Evolutionary conservation across 768 basidiomycete species (phyloP).

Genomic region (Fomitopsis pulvina): DNA sequence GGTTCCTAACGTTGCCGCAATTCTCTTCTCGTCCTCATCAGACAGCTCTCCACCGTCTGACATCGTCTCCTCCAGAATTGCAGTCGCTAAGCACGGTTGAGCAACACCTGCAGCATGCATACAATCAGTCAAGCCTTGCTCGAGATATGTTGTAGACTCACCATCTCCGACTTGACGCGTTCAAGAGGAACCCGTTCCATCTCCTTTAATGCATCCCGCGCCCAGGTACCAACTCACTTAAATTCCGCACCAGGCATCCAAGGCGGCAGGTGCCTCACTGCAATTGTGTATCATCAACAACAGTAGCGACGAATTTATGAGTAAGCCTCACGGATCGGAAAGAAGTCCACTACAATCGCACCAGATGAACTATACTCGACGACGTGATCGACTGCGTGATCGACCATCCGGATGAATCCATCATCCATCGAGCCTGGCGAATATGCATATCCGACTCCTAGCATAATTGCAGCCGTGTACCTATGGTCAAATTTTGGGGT

Average conservation of each 20-base stretch:
- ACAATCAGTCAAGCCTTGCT: not conserved
- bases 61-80: constrained; percentile 13
- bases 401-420: constrained; percentile 8
- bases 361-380: constrained; percentile 8
- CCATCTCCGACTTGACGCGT: constrained; percentile 10
- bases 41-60: constrained; percentile 3
- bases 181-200: not conserved
- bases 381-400: constrained; percentile 9
- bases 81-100: constrained; percentile 5
- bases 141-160: not conserved
- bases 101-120: constrained; percentile 4
- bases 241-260: constrained; percentile 16
- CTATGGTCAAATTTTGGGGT: not conserved
- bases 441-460: constrained; percentile 8
- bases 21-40: constrained; percentile 14
- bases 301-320: not conserved
- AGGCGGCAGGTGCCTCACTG: constrained; percentile 10
- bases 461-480: constrained; percentile 9
- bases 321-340: constrained; percentile 11
- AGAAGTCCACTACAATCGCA: constrained; percentile 13
- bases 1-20: constrained; percentile 15
- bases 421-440: constrained; percentile 9
- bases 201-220: constrained; percentile 15
- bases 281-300: not conserved
- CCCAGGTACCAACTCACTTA: constrained; percentile 3